Percentiles rank a stretch among this genome's conserved stretches.
Evolutionary conservation across 2,329 filamentous ascomycete genomes (phyloP).

Genomic region (Sclerotinia borealis): DNA sequence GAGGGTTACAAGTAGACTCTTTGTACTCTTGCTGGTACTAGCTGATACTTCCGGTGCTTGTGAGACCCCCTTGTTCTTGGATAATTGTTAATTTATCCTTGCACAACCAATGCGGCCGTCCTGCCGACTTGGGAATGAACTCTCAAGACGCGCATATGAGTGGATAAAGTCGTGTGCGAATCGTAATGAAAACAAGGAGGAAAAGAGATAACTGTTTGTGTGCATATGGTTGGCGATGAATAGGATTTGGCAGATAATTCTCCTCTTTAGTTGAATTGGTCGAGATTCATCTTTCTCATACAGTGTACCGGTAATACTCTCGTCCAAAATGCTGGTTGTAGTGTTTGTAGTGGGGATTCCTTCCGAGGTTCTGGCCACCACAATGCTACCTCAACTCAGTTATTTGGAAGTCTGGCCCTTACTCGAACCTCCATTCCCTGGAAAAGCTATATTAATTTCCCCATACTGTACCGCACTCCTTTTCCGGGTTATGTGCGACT

Average conservation of each 20-base stretch:
- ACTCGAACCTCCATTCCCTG: not conserved
- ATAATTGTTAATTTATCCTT: constrained; percentile 10
- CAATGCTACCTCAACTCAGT: constrained; percentile 1
- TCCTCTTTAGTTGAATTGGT: not conserved
- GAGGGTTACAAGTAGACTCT: not conserved
- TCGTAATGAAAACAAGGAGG: not conserved
- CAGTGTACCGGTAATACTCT: not conserved
- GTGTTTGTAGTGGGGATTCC: not conserved
- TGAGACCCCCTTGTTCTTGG: constrained; percentile 1
- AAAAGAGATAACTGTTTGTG: not conserved
- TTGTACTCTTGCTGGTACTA: constrained; percentile 6
- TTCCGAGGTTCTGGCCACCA: constrained; percentile 7
- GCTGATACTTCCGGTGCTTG: not conserved
- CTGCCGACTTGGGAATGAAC: constrained; percentile 8
- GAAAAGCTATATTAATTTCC: not conserved
- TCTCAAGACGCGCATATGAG: constrained; percentile 5
- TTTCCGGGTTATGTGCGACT: not conserved
- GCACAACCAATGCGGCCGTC: constrained; percentile 10
- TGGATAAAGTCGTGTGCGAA: constrained; percentile 5
- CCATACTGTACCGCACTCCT: not conserved
- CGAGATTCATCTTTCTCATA: not conserved
- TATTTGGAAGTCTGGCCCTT: not conserved
- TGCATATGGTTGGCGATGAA: not conserved
- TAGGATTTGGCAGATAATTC: not conserved
- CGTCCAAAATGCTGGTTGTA: not conserved